phyloP scores from a whole-genome alignment of 192 early-diverging fungal genomes.

The Mortierella hygrophila region DNA sequence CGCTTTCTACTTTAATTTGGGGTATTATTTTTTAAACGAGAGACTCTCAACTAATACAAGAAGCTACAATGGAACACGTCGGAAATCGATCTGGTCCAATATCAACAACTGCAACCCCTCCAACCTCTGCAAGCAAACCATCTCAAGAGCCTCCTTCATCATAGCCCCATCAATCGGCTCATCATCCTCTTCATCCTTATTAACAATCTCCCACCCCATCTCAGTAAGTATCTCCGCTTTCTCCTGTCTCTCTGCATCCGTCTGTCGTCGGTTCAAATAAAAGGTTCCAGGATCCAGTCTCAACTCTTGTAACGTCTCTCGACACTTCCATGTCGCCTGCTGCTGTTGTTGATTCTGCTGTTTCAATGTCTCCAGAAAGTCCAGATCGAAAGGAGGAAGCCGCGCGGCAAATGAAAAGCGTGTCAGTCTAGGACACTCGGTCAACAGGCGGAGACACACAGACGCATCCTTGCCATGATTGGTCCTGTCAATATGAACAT shows the following conservation, averaged over 20 bases:
- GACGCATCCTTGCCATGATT: not conserved
- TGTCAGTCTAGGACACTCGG: not conserved
- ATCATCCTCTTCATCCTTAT: not conserved
- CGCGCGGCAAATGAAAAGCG: not conserved
- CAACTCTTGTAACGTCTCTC: not conserved
- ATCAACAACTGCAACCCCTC: not conserved
- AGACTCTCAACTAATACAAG: no score
- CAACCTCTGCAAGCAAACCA: not conserved
- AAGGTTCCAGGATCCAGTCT: not conserved
- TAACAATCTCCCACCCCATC: not conserved
- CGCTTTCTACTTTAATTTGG: no score
- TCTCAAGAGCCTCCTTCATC: not conserved
- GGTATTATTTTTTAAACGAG: no score
- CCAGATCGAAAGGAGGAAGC: not conserved
- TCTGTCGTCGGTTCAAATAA: not conserved
- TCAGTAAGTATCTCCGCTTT: not conserved
- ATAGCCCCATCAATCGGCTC: not conserved
- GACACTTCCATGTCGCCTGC: not conserved
- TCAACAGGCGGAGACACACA: not conserved
- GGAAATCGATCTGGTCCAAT: not conserved
- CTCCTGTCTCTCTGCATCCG: not conserved
- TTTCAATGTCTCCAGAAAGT: not conserved
- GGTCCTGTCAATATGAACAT: not conserved
- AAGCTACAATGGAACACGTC: no score
- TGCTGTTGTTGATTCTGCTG: not conserved